Base-by-base conservation (phyloP, 768 basidiomycete species). In the Rhizopogon vesiculosus region DNA sequence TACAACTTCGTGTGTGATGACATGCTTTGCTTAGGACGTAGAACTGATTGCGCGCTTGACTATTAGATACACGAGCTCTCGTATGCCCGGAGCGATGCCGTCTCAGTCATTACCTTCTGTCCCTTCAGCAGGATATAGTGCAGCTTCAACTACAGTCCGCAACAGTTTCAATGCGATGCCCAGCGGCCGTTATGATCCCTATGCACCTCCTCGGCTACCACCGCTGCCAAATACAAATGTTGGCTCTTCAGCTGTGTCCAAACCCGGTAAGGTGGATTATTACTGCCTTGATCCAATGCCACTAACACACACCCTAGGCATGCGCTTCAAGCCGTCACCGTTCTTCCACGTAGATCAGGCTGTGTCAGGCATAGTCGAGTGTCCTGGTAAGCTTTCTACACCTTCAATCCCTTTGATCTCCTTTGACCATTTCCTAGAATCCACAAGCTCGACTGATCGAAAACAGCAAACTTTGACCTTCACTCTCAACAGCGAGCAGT, bases 281-380 rank as follows among this genome's bases (percentile, higher is more conserved):
- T 19, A 6, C 19, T 28, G n/a, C 12, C 53, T 54, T n/a, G 25
- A n/a, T 35, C 18, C 29, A 51, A 33, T 19, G 50, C 51, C 42
- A 55, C 54, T 65, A 50, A 65, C 51, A 58, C 51, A 58, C 15
- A 45, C 45, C 59, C 28, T 58, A 89, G 90, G 66, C 19, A 83
- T 93, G 43, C 83, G 81, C 46, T 93, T 93, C 74, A 91, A 86
- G 62, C 78, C 81, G 8, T 92, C 91, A 0, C 91, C 91, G 0
- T 93, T 93, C 67, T 87, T 87, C 62, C 72, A 71, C 10, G 68
- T 89, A 3, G 85, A 88, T 48, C 84, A 89, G 61, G 64, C 75
- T 5, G 82, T 91, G 10, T 89, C 88, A 3, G 55, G 58, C 28
- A 74, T 92, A 29, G 74, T 78, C 7, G 90, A 93, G 66, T 93